A percentile compares a stretch with the other conserved stretches of the same genome.
Conservation (phyloP, 2,329 filamentous ascomycete species). For the Stachybotrys elegans region DNA sequence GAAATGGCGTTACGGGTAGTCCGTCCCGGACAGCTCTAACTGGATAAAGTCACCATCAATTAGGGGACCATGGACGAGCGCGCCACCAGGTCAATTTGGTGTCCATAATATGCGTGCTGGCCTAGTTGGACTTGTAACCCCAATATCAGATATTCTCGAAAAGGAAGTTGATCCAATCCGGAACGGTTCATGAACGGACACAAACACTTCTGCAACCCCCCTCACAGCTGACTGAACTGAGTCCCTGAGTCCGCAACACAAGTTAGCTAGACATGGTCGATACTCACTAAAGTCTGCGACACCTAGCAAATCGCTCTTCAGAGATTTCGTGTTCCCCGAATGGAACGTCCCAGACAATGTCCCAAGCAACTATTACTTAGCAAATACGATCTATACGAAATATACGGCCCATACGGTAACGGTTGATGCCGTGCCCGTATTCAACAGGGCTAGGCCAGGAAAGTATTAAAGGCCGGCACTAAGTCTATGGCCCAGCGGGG, state of each 20-base stretch:
- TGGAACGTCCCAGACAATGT: neutral
- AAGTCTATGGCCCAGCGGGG: no score
- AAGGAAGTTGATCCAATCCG: neutral
- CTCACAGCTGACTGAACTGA: neutral
- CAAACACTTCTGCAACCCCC: neutral
- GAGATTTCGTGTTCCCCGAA: neutral
- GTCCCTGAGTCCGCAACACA: neutral
- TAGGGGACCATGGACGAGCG: neutral
- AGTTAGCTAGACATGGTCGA: neutral
- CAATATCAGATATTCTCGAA: neutral
- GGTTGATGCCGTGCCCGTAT: no score
- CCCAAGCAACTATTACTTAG: no score
- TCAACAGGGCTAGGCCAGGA: no score
- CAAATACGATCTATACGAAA: no score
- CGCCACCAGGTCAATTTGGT: neutral
- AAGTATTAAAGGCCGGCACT: no score
- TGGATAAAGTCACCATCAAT: neutral
- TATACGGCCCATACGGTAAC: no score
- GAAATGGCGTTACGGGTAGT: neutral
- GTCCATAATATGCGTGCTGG: neutral
- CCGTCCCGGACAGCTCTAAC: neutral
- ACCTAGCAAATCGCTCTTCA: neutral
- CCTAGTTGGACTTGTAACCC: neutral
- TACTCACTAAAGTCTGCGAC: neutral
- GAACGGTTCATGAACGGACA: neutral